A percentile compares a stretch with the other conserved stretches of the same genome.
phyloP scores from a whole-genome alignment of 257 asterid species.

The Coffea canephora region DNA sequence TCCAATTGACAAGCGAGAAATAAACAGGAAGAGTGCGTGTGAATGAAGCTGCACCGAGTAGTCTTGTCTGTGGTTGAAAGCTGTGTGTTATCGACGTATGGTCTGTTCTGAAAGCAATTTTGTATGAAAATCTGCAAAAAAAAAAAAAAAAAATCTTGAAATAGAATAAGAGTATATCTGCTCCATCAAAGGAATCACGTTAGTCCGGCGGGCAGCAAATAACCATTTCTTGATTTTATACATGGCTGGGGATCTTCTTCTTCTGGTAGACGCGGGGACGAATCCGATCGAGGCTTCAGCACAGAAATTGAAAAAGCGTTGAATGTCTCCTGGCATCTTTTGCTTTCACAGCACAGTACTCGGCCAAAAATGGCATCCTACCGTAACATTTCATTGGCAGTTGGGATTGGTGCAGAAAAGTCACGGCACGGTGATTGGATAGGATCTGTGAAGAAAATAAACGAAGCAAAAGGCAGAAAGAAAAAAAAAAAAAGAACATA shows the following conservation, averaged over 20 bases:
- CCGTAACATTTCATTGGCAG: too few species aligned
- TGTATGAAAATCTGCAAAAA: neutral
- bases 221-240: neutral
- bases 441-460: too few species aligned
- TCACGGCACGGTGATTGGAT: too few species aligned
- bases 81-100: neutral
- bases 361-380: too few species aligned
- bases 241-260: neutral
- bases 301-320: neutral
- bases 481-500: too few species aligned
- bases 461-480: too few species aligned
- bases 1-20: too few species aligned
- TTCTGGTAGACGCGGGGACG: neutral
- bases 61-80: conserved; percentile 6
- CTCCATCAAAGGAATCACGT: neutral
- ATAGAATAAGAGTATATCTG: neutral
- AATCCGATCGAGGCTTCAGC: neutral
- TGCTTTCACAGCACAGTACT: too few species aligned
- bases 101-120: conserved; percentile 1
- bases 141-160: neutral
- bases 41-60: conserved; percentile 11
- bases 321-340: neutral
- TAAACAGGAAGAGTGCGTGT: neutral
- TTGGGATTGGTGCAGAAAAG: too few species aligned
- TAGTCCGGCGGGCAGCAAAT: neutral